A percentile compares a stretch with the other conserved stretches of the same genome.
phyloP scores from a whole-genome alignment of 805 yeast genomes.

The Ascoidea rubescens region DNA sequence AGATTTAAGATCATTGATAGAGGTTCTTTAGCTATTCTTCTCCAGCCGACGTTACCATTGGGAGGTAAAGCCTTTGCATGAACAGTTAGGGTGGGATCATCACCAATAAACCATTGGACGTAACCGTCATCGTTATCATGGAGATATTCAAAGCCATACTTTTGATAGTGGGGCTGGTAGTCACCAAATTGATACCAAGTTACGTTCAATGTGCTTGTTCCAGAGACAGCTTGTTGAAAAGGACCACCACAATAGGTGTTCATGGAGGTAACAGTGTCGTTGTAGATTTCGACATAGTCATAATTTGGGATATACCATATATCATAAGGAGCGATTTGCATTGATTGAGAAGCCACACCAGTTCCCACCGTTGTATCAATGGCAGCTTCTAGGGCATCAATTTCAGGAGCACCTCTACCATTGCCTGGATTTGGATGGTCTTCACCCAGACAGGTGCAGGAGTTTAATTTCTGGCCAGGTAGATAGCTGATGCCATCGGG shows the following conservation, averaged over 20 bases:
- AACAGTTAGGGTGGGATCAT: constrained; percentile 59
- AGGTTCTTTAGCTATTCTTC: constrained; percentile 79
- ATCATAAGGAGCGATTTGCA: constrained; percentile 88
- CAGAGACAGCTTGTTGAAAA: constrained; percentile 85
- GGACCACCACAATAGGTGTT: constrained; percentile 90
- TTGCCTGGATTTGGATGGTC: constrained; percentile 80
- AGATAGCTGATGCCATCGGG: constrained; percentile 79
- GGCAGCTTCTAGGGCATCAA: constrained; percentile 84
- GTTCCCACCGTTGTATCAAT: constrained; percentile 37
- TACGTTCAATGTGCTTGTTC: constrained; percentile 60
- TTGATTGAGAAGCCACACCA: constrained; percentile 82
- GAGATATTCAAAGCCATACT: constrained; percentile 63
- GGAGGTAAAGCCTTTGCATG: constrained; percentile 70
- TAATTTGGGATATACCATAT: constrained; percentile 92
- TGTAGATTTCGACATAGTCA: constrained; percentile 59
- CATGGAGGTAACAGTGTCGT: constrained; percentile 58
- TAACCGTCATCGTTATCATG: constrained; percentile 64
- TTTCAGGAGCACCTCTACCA: constrained; percentile 95
- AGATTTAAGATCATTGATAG: constrained; percentile 80
- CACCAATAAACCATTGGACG: constrained; percentile 78
- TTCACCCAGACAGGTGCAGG: constrained; percentile 70
- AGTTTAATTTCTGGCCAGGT: constrained; percentile 68
- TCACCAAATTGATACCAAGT: constrained; percentile 70
- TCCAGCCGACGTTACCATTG: constrained; percentile 79
- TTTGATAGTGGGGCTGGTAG: constrained; percentile 39